Evolutionary conservation across 1,284 basidiomycete species (phyloP), one percentile per base, ranked within the genome.

Genomic region (Malassezia caprae): DNA sequence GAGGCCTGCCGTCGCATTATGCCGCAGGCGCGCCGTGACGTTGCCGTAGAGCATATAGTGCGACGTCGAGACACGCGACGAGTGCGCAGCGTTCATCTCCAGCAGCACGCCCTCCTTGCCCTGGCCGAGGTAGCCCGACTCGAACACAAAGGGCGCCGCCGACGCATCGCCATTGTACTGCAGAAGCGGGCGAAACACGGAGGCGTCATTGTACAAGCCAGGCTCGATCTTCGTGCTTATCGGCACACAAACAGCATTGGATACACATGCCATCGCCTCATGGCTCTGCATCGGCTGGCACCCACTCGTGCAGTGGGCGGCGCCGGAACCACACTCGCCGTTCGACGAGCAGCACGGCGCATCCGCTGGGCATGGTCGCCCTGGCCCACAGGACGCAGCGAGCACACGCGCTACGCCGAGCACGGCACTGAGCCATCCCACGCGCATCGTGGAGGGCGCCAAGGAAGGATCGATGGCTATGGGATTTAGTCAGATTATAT

Each of bases 1-100:
- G 4, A 73, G 40, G 21, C 71, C 71, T 27, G 59, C 45, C 8
- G 56, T 42, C 13, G 68, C 56, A 13, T 64, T 41, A 53, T 69
- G 71, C 13, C 69, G 53, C 11, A 67, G 41, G n/a, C 51, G 59
- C 17, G 64, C 64, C 24, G 62, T 51, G 2, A 69, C 59, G 8
- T 58, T 56, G 35, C 71, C 71, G 27, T 70, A 73, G 44, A 72
- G 56, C 32, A 72, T 51, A 53, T 72, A 73, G 26, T 58, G 58
- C 5, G 69, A 65, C 6, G 68, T 70, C 4, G 69, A 67, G 19
- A 73, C 48, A 42, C 64, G 67, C 52, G 63, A 62, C 31, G 63
- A 60, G 17, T 56, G 56, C 4, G 50, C 56, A 3, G 53, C 56
- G n/a, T 59, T 65, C 44, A 69, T 53, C 40, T 68, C 46, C 3